Percentiles rank a stretch among this genome's conserved stretches.
Conservation (phyloP, 2,329 filamentous ascomycete genomes). For the Hortaea werneckii region DNA sequence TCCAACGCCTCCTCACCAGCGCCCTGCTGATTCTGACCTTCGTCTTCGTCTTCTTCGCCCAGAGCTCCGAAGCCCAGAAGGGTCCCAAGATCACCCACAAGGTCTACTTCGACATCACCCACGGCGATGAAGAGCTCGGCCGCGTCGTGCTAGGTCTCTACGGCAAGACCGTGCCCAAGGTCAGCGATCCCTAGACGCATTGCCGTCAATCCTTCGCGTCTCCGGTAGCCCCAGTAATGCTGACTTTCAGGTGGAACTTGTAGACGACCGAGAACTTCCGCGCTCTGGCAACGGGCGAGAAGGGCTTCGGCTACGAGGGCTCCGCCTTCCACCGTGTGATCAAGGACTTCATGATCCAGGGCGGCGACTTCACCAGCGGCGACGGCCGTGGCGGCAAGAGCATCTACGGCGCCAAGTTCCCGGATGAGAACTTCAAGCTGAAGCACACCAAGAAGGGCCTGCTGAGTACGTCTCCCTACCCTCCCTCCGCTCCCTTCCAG, state of each 20-base stretch:
- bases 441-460: slow-evolving; percentile 79
- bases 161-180: slow-evolving; percentile 75
- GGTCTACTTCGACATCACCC: slow-evolving; percentile 75
- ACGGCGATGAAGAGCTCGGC: slow-evolving; percentile 64
- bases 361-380: slow-evolving; percentile 75
- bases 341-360: slow-evolving; percentile 87
- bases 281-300: slow-evolving; percentile 73
- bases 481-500: neutral
- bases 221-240: neutral
- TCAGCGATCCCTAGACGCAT: no score
- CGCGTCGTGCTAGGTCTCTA: slow-evolving; percentile 75
- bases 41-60: slow-evolving; percentile 63
- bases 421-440: slow-evolving; percentile 91
- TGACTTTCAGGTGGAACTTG: neutral
- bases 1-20: slow-evolving; percentile 61
- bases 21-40: slow-evolving; percentile 68
- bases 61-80: slow-evolving; percentile 63
- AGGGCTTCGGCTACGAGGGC: slow-evolving; percentile 73
- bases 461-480: slow-evolving; percentile 43
- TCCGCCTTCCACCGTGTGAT: slow-evolving; percentile 85
- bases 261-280: slow-evolving; percentile 65
- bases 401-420: slow-evolving; percentile 76
- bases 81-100: slow-evolving; percentile 50
- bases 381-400: slow-evolving; percentile 80
- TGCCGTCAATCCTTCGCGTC: no score